Percentiles rank a stretch among this genome's conserved stretches.
Conservation (phyloP, 176 grass and related monocot genomes). For the Zoysia pacifica region DNA sequence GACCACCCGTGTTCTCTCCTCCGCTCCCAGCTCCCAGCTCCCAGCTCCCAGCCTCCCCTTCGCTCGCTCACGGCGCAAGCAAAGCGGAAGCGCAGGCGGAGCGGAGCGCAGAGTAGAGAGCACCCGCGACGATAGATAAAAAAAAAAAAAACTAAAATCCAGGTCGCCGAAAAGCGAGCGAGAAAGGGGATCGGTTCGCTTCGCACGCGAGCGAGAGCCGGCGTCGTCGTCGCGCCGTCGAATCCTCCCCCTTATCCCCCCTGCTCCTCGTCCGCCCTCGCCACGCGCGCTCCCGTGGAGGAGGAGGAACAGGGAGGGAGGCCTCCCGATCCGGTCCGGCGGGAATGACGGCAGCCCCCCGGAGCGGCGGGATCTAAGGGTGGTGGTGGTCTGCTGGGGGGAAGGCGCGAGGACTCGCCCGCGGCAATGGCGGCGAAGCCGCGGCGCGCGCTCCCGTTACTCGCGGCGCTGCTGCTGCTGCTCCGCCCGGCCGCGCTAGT, state of each 20-base stretch:
- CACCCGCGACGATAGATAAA: constrained; percentile 24
- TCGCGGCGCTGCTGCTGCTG: constrained; percentile 45
- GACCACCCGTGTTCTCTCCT: no score
- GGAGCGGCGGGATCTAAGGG: constrained; percentile 44
- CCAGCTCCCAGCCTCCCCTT: background rate
- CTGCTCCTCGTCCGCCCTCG: constrained; percentile 7
- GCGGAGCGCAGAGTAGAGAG: background rate
- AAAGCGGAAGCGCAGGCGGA: constrained; percentile 8
- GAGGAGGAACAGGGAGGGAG: background rate
- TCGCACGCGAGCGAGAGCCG: background rate
- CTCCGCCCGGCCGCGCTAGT: constrained; percentile 54
- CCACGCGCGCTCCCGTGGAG: background rate
- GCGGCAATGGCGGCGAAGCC: constrained; percentile 34
- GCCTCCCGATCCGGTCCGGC: background rate
- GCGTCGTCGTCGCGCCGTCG: background rate
- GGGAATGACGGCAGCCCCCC: constrained; percentile 44
- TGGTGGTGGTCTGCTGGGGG: no score
- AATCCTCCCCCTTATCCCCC: constrained; percentile 28
- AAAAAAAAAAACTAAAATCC: background rate
- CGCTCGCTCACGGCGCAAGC: background rate
- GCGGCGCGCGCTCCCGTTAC: constrained; percentile 36
- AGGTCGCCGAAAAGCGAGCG: constrained; percentile 38
- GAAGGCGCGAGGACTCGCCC: constrained; percentile 2
- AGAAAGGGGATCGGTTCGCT: constrained; percentile 20
- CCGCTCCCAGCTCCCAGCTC: background rate